phyloP scores from a whole-genome alignment of 1,284 basidiomycete genomes.

The Athelia sp. region DNA sequence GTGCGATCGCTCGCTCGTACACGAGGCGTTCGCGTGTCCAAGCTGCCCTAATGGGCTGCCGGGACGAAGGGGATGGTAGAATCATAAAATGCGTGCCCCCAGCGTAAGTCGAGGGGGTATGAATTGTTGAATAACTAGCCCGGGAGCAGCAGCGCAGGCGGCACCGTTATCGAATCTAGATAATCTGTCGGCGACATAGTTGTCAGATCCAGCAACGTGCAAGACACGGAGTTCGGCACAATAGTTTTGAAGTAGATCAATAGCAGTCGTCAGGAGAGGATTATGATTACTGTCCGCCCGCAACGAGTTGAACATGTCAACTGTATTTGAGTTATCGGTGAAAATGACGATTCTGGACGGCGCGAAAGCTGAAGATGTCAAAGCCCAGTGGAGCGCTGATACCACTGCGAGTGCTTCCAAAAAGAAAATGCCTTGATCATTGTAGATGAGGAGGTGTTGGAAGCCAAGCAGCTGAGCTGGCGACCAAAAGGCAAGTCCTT shows the following conservation, averaged over 20 bases:
- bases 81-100: slow-evolving; percentile 19
- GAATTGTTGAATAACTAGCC: slow-evolving; percentile 10
- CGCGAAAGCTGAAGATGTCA: background rate
- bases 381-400: slow-evolving; percentile 7
- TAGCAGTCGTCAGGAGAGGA: slow-evolving; percentile 10
- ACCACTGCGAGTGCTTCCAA: slow-evolving; percentile 18
- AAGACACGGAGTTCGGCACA: slow-evolving; percentile 16
- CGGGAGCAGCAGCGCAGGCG: background rate
- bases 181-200: slow-evolving; percentile 20
- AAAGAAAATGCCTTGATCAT: slow-evolving; percentile 18
- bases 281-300: slow-evolving; percentile 13
- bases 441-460: background rate
- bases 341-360: slow-evolving; percentile 12
- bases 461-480: slow-evolving; percentile 6
- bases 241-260: slow-evolving; percentile 9
- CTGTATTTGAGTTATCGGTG: slow-evolving; percentile 20
- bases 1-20: slow-evolving; percentile 11
- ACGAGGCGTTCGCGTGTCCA: slow-evolving; percentile 18
- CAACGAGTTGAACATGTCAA: slow-evolving; percentile 18
- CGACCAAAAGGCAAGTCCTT: slow-evolving; percentile 15
- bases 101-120: slow-evolving; percentile 19
- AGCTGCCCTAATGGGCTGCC: slow-evolving; percentile 12
- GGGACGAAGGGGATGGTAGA: background rate
- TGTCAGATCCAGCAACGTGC: slow-evolving; percentile 17
- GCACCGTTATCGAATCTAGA: slow-evolving; percentile 11